Conservation (phyloP, 2,329 filamentous ascomycete genomes). For the Calycina herbarum region DNA sequence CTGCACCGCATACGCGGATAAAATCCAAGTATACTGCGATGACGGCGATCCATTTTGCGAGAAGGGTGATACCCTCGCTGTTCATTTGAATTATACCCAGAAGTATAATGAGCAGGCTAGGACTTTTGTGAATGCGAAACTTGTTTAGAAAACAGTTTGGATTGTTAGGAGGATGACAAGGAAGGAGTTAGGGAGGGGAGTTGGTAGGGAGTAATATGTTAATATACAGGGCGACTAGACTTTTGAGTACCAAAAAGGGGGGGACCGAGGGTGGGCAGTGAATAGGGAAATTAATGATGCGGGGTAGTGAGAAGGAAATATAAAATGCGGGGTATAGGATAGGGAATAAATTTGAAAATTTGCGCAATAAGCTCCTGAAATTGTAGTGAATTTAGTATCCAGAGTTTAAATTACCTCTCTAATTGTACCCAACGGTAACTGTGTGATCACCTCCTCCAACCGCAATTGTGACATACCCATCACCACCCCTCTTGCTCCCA, state of each 20-base stretch:
- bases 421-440: conserved; percentile 13
- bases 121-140: conserved; percentile 5
- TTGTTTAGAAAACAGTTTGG: background rate
- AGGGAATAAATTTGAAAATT: background rate
- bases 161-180: no score
- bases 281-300: background rate
- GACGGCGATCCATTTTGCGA: conserved; percentile 25
- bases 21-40: conserved; percentile 24
- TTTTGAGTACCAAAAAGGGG: background rate
- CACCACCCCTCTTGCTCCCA: background rate
- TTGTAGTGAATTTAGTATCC: background rate
- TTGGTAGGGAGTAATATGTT: background rate
- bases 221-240: background rate
- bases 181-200: no score
- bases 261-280: background rate
- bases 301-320: background rate
- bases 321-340: background rate
- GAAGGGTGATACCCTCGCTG: conserved; percentile 17
- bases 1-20: background rate
- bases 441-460: conserved; percentile 12
- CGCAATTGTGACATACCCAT: conserved; percentile 8
- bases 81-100: conserved; percentile 21
- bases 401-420: background rate
- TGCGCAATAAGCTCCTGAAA: background rate
- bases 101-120: conserved; percentile 18